Base-by-base conservation (phyloP, 2,329 filamentous ascomycete genomes). In the Macrophomina tecta region DNA sequence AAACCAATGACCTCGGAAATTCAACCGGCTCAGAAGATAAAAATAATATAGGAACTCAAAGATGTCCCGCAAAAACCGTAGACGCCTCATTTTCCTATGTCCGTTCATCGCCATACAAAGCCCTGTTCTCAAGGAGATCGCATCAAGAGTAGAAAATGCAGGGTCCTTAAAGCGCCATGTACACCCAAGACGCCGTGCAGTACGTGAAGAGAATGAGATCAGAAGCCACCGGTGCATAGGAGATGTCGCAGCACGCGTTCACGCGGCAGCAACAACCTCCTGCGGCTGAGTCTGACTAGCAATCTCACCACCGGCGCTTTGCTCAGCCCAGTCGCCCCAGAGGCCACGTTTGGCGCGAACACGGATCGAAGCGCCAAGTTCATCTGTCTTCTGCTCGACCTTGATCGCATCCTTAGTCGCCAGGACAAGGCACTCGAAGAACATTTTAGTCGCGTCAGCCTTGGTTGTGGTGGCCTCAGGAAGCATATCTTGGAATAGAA, bases 341-440 rank as follows among this genome's bases (percentile, higher is more conserved):
- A 99, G 89, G n/a, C 92, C 94, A 72, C 92, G 88, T 86, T 99
- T 99, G 68, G 91, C 93, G 71, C 93, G 86, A 67, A 99, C 91
- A 67, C 90, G 86, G 74, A 99, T 92, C 14, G 90, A 87, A 2
- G 89, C 91, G 60, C 94, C 94, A 32, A 98, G 86, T 45, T 85
- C 75, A 14, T 86, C 86, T 69, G 89, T 83, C 58, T 87, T 86
- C 80, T 99, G 95, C 77, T 98, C 94, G 32, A 98, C 93, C 81
- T 97, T 97, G 81, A 99, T 91, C 34, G 95, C 95, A 77, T 99
- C 95, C 82, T 99, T 99, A 49, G 95, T 99, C 5, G 94, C 95
- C 55, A 99, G 85, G 3, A 99, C 95, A 30, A 99, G 85, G 65
- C 95, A 90, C 81, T 99, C 95, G 74, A 99, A 99, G 83, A 99